Conservation (phyloP, 352 stramenopile species). For the Globisporangium radiosum region DNA sequence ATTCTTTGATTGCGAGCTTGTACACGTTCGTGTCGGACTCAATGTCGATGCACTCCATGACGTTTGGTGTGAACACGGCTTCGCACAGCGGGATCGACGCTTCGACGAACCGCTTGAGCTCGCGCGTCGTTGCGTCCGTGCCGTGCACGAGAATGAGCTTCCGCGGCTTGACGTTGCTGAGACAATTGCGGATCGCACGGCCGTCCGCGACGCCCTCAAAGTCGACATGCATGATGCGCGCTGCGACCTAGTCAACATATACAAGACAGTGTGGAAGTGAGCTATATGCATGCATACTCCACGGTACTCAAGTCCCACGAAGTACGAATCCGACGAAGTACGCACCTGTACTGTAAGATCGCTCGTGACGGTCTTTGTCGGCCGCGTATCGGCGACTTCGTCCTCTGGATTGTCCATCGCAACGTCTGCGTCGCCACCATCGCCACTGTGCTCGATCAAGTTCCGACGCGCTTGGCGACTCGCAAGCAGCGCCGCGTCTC, state of each 20-base stretch:
- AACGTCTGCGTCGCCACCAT: slow-evolving; percentile 50
- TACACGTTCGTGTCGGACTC: slow-evolving; percentile 88
- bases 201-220: slow-evolving; percentile 83
- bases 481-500: slow-evolving; percentile 56
- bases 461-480: slow-evolving; percentile 63
- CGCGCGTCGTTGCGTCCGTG: slow-evolving; percentile 69
- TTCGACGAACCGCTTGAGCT: slow-evolving; percentile 83
- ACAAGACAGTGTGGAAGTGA: background rate
- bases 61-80: slow-evolving; percentile 79
- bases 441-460: slow-evolving; percentile 19
- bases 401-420: slow-evolving; percentile 70
- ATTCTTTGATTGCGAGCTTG: slow-evolving; percentile 85
- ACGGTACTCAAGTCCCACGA: no score
- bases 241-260: slow-evolving; percentile 36
- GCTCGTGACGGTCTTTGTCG: slow-evolving; percentile 76
- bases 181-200: slow-evolving; percentile 81
- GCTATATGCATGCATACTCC: background rate
- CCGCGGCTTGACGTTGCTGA: slow-evolving; percentile 85
- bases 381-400: slow-evolving; percentile 54
- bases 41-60: slow-evolving; percentile 88
- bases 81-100: slow-evolving; percentile 78
- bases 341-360: slow-evolving; percentile 54
- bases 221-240: slow-evolving; percentile 74
- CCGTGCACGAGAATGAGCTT: slow-evolving; percentile 86
- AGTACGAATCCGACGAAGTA: background rate